Evolutionary conservation across 2,329 filamentous ascomycete species (phyloP), one percentile per base, ranked within the genome.

Genomic region (Cladosporium colombiae): DNA sequence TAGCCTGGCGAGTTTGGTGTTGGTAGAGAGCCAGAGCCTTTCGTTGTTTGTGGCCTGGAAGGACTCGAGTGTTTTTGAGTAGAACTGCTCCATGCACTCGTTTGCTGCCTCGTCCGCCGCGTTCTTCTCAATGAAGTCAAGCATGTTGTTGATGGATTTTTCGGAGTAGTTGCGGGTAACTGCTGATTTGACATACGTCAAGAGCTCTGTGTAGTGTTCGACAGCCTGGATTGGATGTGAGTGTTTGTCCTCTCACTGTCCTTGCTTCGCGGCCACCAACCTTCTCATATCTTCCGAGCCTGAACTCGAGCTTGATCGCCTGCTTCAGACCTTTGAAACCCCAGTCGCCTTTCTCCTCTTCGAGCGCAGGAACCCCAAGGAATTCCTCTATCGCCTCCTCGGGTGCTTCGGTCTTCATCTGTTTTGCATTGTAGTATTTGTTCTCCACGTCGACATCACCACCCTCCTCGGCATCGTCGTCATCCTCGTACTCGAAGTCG

Each of bases 371-470:
- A 69, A 99, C 90, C 35, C 88, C 91, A n/a, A 98, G 82, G 74
- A 99, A 99, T 77, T 98, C 94, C 40, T 89, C 88, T 65, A 99
- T 91, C 1, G 95, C 95, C 72, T 92, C 92, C 74, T 95, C 88
- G 0, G 94, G 93, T 66, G 93, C 92, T 68, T 89, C 89, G 52
- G 84, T 84, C 83, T 98, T 99, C 77, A 96, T 89, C 81, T 98
- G 94, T 81, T 99, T 99, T 52, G 95, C 95, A 80, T 97, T 98
- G 85, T 98, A 99, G 83, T 99, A 99, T 81, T 97, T 97, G 83
- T 99, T 99, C 78, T 99, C 95, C 77, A 98, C 96, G 71, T 94
- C 93, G 73, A 97, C 91, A 77, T 97, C 92, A 66, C 89, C 93
- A 35, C 86, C 88, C 66, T 97, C 90, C 52, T 96, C 91, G 58